phyloP scores from a whole-genome alignment of 805 yeast genomes.

The Ogataea ramenticola region DNA sequence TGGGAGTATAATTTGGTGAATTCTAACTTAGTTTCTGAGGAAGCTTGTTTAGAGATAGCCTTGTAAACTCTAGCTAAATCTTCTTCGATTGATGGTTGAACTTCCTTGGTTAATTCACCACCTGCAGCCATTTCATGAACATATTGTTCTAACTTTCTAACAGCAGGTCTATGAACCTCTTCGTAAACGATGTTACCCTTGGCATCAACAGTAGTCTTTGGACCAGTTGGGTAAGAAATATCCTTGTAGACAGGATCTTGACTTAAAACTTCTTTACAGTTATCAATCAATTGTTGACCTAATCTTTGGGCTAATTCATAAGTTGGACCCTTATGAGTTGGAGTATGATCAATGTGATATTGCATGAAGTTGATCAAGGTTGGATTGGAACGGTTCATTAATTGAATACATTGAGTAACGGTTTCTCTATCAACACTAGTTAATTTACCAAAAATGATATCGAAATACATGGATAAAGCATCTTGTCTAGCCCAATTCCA shows the following conservation, averaged over 20 bases:
- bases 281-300: slow-evolving; percentile 91
- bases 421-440: slow-evolving; percentile 92
- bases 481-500: slow-evolving; percentile 99
- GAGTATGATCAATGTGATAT: slow-evolving; percentile 78
- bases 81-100: slow-evolving; percentile 74
- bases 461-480: slow-evolving; percentile 86
- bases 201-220: slow-evolving; percentile 79
- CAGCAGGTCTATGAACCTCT: slow-evolving; percentile 83
- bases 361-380: slow-evolving; percentile 94
- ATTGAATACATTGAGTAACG: slow-evolving; percentile 90
- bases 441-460: slow-evolving; percentile 89
- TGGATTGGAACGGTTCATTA: slow-evolving; percentile 96
- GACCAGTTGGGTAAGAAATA: slow-evolving; percentile 90
- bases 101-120: slow-evolving; percentile 66
- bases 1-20: slow-evolving; percentile 66
- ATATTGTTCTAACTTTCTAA: slow-evolving; percentile 91
- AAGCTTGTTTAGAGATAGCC: slow-evolving; percentile 71
- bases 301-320: slow-evolving; percentile 83
- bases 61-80: slow-evolving; percentile 79
- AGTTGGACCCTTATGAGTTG: slow-evolving; percentile 84
- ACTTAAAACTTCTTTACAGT: slow-evolving; percentile 77
- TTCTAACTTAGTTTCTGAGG: slow-evolving; percentile 60
- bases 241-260: slow-evolving; percentile 93
- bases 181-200: slow-evolving; percentile 82
- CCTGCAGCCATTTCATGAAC: slow-evolving; percentile 96